Conservation (phyloP, 179 eudicot species). For the Silene vulgaris region DNA sequence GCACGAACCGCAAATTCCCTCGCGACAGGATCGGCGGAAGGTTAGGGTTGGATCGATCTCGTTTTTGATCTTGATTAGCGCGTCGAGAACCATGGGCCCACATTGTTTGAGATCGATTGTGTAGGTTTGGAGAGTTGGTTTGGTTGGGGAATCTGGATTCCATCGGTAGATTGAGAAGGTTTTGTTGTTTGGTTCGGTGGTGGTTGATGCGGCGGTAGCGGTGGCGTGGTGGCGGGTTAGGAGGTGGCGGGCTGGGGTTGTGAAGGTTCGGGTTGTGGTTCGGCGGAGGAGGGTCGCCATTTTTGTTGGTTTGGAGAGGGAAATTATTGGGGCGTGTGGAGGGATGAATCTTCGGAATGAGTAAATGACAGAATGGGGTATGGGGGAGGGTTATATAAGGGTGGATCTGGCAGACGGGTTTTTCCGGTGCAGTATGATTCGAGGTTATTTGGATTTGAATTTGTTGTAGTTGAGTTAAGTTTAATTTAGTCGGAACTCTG, state of each 20-base stretch:
- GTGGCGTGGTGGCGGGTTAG: constrained; percentile 47
- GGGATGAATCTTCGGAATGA: too few relatives aligned
- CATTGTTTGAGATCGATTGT: constrained; percentile 86
- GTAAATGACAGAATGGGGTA: not conserved
- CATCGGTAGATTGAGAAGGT: constrained; percentile 94
- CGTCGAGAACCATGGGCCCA: constrained; percentile 97
- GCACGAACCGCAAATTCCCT: constrained; percentile 96
- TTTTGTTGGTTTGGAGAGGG: not conserved
- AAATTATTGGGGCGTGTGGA: not conserved
- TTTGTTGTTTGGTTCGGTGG: constrained; percentile 31
- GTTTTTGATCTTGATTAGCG: constrained; percentile 92
- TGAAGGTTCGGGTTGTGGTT: constrained; percentile 25
- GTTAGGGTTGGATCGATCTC: constrained; percentile 90
- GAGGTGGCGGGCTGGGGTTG: constrained; percentile 24
- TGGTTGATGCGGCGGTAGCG: constrained; percentile 32
- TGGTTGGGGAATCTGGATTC: constrained; percentile 67
- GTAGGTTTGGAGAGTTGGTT: constrained; percentile 64
- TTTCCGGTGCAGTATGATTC: too few relatives aligned
- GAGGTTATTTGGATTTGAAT: too few relatives aligned
- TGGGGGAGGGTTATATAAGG: not conserved
- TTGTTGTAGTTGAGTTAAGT: too few relatives aligned
- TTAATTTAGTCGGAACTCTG: too few relatives aligned
- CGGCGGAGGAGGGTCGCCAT: constrained; percentile 67
- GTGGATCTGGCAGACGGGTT: not conserved
- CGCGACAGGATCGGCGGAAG: constrained; percentile 92